These are phyloP conservation scores for Penicillium turbatum DNA, from an alignment of 495 filamentous ascomycete species.

Conservation along the genomic window DNA sequence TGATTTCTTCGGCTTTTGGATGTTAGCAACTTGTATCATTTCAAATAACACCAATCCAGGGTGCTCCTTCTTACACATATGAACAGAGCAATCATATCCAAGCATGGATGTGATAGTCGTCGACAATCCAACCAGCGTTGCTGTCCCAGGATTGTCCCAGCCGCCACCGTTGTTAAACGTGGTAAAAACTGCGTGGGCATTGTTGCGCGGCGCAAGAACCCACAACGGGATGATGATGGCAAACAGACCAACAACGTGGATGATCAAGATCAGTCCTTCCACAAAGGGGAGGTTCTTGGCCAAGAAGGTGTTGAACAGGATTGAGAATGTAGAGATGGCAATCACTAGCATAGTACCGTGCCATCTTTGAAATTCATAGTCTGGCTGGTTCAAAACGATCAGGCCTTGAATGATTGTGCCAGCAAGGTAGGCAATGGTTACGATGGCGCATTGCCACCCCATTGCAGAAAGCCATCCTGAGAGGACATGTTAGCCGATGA, in stretches of 20 bases:
- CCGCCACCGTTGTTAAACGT: conserved; percentile 52
- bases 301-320: conserved; percentile 54
- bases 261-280: conserved; percentile 53
- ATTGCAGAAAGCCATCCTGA: conserved; percentile 56
- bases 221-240: conserved; percentile 56
- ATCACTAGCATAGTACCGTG: conserved; percentile 58
- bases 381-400: conserved; percentile 48
- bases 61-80: conserved; percentile 43
- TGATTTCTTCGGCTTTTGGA: conserved; percentile 50
- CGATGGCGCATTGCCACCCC: conserved; percentile 57
- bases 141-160: conserved; percentile 50
- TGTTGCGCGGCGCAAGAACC: conserved; percentile 46
- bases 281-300: conserved; percentile 51
- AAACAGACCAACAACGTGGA: conserved; percentile 61
- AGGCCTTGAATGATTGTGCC: conserved; percentile 58
- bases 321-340: conserved; percentile 45
- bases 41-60: neutral
- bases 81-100: conserved; percentile 54
- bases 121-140: conserved; percentile 53
- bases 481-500: neutral
- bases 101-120: conserved; percentile 49
- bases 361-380: conserved; percentile 48
- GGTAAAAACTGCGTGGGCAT: conserved; percentile 47
- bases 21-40: conserved; percentile 7
- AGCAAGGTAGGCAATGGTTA: conserved; percentile 50